These are phyloP conservation scores for Iberis pinnata DNA, from an alignment of 345 rosid species.

Conservation along the genomic window DNA sequence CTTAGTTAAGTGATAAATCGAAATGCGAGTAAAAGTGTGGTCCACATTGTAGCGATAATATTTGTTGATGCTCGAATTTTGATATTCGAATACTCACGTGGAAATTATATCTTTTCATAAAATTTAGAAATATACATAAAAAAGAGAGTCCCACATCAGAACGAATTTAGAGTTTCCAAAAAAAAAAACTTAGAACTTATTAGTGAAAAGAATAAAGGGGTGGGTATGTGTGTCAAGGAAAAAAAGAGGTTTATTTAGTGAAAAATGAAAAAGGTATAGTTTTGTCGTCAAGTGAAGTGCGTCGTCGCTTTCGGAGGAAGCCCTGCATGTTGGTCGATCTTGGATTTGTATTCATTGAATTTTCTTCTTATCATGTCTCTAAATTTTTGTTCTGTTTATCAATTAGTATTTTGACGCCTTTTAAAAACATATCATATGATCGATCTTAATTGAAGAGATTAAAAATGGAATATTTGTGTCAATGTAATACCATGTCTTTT, in stretches of 20 bases:
- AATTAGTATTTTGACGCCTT: not conserved
- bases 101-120: not conserved
- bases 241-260: not conserved
- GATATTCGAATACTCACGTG: slow-evolving; percentile 1
- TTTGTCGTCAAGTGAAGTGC: slow-evolving; percentile 26
- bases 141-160: not conserved
- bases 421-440: too few relatives aligned
- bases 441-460: too few relatives aligned
- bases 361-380: not conserved
- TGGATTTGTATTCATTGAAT: slow-evolving; percentile 18
- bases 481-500: too few relatives aligned
- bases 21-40: slow-evolving; percentile 18
- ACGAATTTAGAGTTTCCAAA: not conserved
- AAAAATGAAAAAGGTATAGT: not conserved
- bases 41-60: not conserved
- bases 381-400: not conserved
- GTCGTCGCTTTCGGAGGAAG: slow-evolving; percentile 26
- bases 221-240: not conserved
- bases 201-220: too few relatives aligned
- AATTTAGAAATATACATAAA: not conserved
- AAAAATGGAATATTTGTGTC: too few relatives aligned
- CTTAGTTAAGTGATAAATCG: slow-evolving; percentile 8
- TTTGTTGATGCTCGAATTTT: slow-evolving; percentile 19
- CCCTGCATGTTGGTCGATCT: slow-evolving; percentile 28
- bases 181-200: too few relatives aligned